phyloP scores from a whole-genome alignment of 2,329 filamentous ascomycete genomes.

The Ophiosphaerella korrae region DNA sequence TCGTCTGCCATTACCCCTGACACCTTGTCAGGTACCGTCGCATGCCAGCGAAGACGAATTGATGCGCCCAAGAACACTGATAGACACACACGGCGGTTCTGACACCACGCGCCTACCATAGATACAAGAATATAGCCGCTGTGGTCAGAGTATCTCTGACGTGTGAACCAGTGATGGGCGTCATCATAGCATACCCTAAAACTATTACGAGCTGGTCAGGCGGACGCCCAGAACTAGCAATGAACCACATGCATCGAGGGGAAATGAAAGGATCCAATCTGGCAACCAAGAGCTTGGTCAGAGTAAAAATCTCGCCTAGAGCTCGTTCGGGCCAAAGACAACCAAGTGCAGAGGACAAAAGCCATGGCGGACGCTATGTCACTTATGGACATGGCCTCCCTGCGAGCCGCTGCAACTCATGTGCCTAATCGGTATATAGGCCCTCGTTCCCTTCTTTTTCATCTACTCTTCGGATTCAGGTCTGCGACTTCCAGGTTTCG shows the following conservation, averaged over 20 bases:
- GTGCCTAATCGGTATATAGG: slow-evolving; percentile 31
- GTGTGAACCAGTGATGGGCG: slow-evolving; percentile 18
- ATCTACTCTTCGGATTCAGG: slow-evolving; percentile 24
- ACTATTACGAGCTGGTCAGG: slow-evolving; percentile 12
- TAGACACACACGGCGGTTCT: slow-evolving; percentile 8
- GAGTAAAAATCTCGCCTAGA: slow-evolving; percentile 20
- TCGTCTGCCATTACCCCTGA: slow-evolving; percentile 28
- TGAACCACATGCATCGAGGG: slow-evolving; percentile 14
- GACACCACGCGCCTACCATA: slow-evolving; percentile 2
- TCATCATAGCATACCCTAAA: slow-evolving; percentile 15
- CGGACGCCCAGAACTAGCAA: slow-evolving; percentile 13
- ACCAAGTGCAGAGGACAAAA: slow-evolving; percentile 33
- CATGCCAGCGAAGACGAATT: slow-evolving; percentile 19
- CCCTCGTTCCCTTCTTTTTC: slow-evolving; percentile 26
- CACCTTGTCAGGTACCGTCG: slow-evolving; percentile 16
- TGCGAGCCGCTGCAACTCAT: slow-evolving; percentile 23
- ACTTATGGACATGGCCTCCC: slow-evolving; percentile 33
- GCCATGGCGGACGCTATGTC: slow-evolving; percentile 24
- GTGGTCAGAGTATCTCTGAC: slow-evolving; percentile 14
- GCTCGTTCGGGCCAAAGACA: slow-evolving; percentile 26
- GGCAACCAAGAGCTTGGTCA: slow-evolving; percentile 25
- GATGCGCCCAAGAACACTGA: slow-evolving; percentile 19
- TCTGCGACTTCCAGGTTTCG: slow-evolving; percentile 45
- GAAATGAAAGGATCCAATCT: slow-evolving; percentile 35
- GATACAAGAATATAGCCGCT: slow-evolving; percentile 51